phyloP scores from a whole-genome alignment of 2,329 filamentous ascomycete species.

The Calonectria multiphialidica region DNA sequence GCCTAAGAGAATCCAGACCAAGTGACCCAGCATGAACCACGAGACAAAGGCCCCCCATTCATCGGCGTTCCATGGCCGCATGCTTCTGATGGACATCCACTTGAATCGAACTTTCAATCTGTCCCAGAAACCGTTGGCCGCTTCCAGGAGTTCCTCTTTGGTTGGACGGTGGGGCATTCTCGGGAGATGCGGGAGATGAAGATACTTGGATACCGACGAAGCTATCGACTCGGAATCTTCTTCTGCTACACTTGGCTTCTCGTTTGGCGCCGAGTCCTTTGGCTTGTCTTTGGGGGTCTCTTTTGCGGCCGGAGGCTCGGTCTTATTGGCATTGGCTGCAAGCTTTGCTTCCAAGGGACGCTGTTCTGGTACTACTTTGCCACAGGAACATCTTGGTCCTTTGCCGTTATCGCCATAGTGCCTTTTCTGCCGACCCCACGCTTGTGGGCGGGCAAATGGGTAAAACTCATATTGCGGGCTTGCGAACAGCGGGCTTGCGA shows the following conservation, averaged over 20 bases:
- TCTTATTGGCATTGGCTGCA: conserved; percentile 30
- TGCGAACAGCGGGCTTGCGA: conserved; percentile 16
- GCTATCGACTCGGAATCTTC: conserved; percentile 56
- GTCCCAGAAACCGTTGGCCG: conserved; percentile 93
- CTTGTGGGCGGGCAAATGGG: neutral
- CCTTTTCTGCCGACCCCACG: conserved; percentile 29
- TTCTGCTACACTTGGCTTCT: conserved; percentile 24
- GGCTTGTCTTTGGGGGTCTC: conserved; percentile 25
- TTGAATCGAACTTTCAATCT: conserved; percentile 93
- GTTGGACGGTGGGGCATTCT: conserved; percentile 89
- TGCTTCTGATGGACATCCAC: conserved; percentile 96
- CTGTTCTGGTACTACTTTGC: conserved; percentile 33
- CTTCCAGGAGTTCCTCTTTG: conserved; percentile 92
- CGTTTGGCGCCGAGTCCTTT: conserved; percentile 17
- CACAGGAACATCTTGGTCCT: conserved; percentile 39
- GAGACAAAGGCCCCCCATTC: conserved; percentile 96
- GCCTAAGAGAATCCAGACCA: conserved; percentile 95
- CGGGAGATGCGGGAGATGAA: conserved; percentile 68
- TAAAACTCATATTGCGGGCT: conserved; percentile 1
- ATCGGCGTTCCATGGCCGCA: conserved; percentile 93
- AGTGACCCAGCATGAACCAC: conserved; percentile 93
- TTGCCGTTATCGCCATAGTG: conserved; percentile 34
- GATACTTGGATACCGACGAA: conserved; percentile 69
- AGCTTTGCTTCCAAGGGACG: conserved; percentile 16
- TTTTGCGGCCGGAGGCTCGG: conserved; percentile 23